phyloP scores from a whole-genome alignment of 495 filamentous ascomycete genomes.

The Neurospora africana region DNA sequence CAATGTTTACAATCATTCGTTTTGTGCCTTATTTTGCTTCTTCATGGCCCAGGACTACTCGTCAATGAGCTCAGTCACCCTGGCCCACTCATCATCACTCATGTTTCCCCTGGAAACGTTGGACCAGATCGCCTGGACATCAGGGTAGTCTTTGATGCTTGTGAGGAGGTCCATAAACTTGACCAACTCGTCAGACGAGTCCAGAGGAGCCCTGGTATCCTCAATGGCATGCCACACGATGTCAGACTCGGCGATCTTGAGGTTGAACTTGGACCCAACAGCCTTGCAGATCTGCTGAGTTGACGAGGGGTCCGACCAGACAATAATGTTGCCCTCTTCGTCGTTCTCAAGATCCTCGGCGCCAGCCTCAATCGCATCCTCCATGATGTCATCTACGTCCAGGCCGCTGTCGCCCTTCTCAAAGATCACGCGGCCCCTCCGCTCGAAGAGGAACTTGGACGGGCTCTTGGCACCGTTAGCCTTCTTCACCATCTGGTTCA shows the following conservation, averaged over 20 bases:
- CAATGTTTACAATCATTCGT: constrained; percentile 7
- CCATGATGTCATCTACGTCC: constrained; percentile 65
- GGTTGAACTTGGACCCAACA: constrained; percentile 43
- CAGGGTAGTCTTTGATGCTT: constrained; percentile 45
- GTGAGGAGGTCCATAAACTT: constrained; percentile 46
- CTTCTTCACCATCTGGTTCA: constrained; percentile 58
- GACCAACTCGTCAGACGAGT: constrained; percentile 36
- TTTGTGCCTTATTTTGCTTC: not conserved
- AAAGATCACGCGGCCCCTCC: constrained; percentile 60
- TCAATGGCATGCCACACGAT: constrained; percentile 80
- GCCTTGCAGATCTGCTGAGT: constrained; percentile 55
- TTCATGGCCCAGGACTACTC: not conserved
- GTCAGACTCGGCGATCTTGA: constrained; percentile 59
- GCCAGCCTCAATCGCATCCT: constrained; percentile 76
- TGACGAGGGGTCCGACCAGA: constrained; percentile 63
- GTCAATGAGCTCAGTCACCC: constrained; percentile 39
- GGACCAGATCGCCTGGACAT: constrained; percentile 58
- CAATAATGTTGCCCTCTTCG: constrained; percentile 55
- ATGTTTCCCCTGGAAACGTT: constrained; percentile 43
- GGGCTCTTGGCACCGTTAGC: constrained; percentile 57
- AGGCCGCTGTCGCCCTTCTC: constrained; percentile 44
- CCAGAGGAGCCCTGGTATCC: constrained; percentile 57
- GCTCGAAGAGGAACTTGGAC: constrained; percentile 74
- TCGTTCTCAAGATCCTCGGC: constrained; percentile 70
- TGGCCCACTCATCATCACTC: constrained; percentile 36